These are phyloP conservation scores for Taxillus chinensis DNA, from an alignment of 164 flowering plant genomes.

Conservation along the genomic window DNA sequence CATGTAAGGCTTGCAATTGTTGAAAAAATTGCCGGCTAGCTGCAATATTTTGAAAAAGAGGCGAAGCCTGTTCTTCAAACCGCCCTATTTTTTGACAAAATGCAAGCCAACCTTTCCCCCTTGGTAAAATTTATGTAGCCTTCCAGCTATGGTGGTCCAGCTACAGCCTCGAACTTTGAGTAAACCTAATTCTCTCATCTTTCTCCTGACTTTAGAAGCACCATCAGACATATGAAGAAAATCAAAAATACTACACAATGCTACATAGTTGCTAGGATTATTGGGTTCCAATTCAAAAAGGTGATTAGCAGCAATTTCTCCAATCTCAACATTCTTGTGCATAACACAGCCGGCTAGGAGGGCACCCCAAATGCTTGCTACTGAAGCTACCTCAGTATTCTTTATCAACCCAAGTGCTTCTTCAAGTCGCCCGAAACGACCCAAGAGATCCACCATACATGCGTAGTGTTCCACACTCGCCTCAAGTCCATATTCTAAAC, in stretches of 20 bases:
- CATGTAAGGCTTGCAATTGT: background rate
- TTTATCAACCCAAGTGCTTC: slow-evolving; percentile 37
- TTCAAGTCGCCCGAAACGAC: slow-evolving; percentile 38
- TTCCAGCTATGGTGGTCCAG: slow-evolving; percentile 33
- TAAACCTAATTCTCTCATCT: slow-evolving; percentile 41
- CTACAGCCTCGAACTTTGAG: slow-evolving; percentile 47
- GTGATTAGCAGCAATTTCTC: slow-evolving; percentile 43
- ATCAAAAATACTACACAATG: slow-evolving; percentile 43
- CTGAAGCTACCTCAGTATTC: slow-evolving; percentile 18
- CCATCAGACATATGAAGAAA: slow-evolving; percentile 28
- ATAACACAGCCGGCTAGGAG: slow-evolving; percentile 41
- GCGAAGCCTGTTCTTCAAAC: background rate
- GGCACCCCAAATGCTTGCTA: slow-evolving; percentile 62
- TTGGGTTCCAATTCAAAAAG: slow-evolving; percentile 48
- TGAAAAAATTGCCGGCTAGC: background rate
- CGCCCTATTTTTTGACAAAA: background rate
- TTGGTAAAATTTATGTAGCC: slow-evolving; percentile 29
- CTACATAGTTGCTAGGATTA: slow-evolving; percentile 51
- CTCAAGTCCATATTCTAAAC: slow-evolving; percentile 25
- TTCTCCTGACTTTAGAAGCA: slow-evolving; percentile 24
- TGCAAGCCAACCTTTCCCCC: slow-evolving; percentile 9
- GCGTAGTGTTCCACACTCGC: slow-evolving; percentile 45
- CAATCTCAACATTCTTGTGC: slow-evolving; percentile 44
- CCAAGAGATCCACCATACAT: slow-evolving; percentile 55
- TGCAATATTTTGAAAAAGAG: background rate